These are phyloP conservation scores for Penicillium bovifimosum DNA, from an alignment of 495 filamentous ascomycete species.

Conservation along the genomic window DNA sequence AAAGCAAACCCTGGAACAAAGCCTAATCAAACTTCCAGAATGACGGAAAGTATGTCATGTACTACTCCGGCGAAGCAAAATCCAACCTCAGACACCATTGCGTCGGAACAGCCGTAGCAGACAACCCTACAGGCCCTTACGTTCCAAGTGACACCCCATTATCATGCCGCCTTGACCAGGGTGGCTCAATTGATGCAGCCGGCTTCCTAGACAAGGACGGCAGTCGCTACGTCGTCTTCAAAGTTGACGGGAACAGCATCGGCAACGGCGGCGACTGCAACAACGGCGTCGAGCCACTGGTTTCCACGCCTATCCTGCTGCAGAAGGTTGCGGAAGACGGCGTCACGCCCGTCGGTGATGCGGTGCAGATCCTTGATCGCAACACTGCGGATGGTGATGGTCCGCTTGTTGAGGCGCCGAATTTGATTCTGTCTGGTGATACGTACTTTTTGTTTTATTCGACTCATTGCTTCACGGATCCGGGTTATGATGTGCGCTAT, in stretches of 20 bases:
- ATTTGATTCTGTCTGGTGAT: slow-evolving; percentile 39
- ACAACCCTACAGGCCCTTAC: slow-evolving; percentile 47
- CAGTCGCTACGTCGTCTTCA: slow-evolving; percentile 54
- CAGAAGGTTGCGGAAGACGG: slow-evolving; percentile 51
- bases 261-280: slow-evolving; percentile 53
- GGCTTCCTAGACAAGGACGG: slow-evolving; percentile 50
- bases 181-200: slow-evolving; percentile 55
- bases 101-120: slow-evolving; percentile 47
- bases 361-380: slow-evolving; percentile 52
- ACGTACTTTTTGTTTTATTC: slow-evolving; percentile 59
- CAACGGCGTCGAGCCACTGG: slow-evolving; percentile 44
- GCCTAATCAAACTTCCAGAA: slow-evolving; percentile 18
- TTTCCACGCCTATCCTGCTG: slow-evolving; percentile 54
- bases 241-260: slow-evolving; percentile 57
- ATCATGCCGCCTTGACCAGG: slow-evolving; percentile 45
- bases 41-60: slow-evolving; percentile 52
- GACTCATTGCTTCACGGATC: slow-evolving; percentile 49
- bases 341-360: slow-evolving; percentile 43
- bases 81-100: slow-evolving; percentile 42
- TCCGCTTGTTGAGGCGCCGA: slow-evolving; percentile 58
- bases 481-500: slow-evolving; percentile 51
- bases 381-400: slow-evolving; percentile 44
- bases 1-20: not conserved
- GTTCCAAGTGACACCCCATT: slow-evolving; percentile 38
- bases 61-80: slow-evolving; percentile 49